Percentiles rank a stretch among this genome's conserved stretches.
Evolutionary conservation across 345 rosid genomes (phyloP).

Genomic region (Combretum micranthum): DNA sequence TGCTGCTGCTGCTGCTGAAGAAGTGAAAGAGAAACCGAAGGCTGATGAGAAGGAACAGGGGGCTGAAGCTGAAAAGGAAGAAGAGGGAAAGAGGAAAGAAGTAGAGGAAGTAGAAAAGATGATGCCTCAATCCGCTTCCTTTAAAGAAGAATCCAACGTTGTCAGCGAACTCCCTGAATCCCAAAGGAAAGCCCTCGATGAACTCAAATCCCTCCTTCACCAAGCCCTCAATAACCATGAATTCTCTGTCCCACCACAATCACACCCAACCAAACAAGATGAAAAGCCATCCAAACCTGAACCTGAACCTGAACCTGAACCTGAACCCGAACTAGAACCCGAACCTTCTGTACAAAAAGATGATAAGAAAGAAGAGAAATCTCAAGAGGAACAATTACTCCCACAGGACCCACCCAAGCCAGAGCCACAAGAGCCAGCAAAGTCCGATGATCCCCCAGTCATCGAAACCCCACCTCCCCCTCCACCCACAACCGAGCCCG

Average conservation of each 20-base stretch:
- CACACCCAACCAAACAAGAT: conserved; percentile 10
- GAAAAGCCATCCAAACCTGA: conserved; percentile 9
- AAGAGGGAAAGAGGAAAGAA: conserved; percentile 9
- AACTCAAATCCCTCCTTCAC: conserved; percentile 17
- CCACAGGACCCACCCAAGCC: conserved; percentile 2
- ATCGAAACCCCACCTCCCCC: conserved; percentile 1
- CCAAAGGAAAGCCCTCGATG: conserved; percentile 22
- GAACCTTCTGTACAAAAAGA: conserved; percentile 41
- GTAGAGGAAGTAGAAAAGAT: conserved; percentile 7
- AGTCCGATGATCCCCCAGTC: conserved; percentile 3
- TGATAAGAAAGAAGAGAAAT: conserved; percentile 54
- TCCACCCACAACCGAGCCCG: conserved; percentile 12
- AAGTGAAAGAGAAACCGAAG: not conserved
- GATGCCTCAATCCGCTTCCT: conserved; percentile 6
- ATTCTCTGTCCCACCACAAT: conserved; percentile 11
- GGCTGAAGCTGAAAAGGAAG: conserved; percentile 3
- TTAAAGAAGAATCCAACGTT: conserved; percentile 21
- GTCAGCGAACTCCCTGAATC: conserved; percentile 19
- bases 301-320: conserved; percentile 4
- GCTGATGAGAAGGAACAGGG: conserved; percentile 9
- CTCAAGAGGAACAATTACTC: conserved; percentile 14
- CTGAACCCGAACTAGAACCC: conserved; percentile 1
- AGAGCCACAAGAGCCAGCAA: conserved; percentile 7
- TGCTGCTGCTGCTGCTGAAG: too few species aligned
- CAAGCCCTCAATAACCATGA: conserved; percentile 19